These are phyloP conservation scores for Diplodia intermedia DNA, from an alignment of 2,329 filamentous ascomycete genomes.

Conservation along the genomic window DNA sequence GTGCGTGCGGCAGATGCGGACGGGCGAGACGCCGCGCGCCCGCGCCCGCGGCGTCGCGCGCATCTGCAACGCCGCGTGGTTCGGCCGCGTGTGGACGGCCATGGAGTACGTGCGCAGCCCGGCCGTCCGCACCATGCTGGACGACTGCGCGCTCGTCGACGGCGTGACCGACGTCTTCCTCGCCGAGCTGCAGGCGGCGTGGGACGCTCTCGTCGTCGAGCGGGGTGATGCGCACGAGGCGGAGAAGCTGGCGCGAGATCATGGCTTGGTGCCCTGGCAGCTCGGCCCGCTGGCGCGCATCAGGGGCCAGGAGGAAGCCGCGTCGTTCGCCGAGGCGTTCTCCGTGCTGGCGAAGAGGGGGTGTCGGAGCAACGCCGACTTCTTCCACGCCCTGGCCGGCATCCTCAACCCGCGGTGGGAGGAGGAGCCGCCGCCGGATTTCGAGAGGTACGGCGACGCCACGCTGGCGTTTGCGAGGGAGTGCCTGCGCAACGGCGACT, in stretches of 20 bases:
- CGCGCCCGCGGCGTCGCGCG: slow-evolving; percentile 30
- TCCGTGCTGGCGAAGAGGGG: neutral
- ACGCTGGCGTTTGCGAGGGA: slow-evolving; percentile 31
- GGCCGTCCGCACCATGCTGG: slow-evolving; percentile 32
- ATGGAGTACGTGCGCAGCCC: slow-evolving; percentile 36
- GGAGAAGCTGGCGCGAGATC: neutral
- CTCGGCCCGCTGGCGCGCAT: neutral
- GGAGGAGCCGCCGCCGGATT: neutral
- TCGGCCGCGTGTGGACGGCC: slow-evolving; percentile 36
- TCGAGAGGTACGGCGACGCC: slow-evolving; percentile 4
- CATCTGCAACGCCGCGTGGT: slow-evolving; percentile 36
- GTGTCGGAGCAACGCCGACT: neutral
- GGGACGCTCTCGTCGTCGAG: neutral
- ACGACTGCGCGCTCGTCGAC: slow-evolving; percentile 29
- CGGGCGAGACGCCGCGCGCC: neutral
- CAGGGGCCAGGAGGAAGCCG: neutral
- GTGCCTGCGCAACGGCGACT: slow-evolving; percentile 34
- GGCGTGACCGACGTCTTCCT: slow-evolving; percentile 32
- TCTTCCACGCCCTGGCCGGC: slow-evolving; percentile 1
- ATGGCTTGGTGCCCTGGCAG: neutral
- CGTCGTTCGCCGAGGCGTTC: neutral
- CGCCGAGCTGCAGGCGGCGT: neutral
- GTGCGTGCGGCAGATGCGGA: neutral
- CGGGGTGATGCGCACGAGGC: neutral
- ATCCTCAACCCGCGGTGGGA: neutral